Conservation (phyloP, 352 stramenopile species). For the Phytopythium delawarense region DNA sequence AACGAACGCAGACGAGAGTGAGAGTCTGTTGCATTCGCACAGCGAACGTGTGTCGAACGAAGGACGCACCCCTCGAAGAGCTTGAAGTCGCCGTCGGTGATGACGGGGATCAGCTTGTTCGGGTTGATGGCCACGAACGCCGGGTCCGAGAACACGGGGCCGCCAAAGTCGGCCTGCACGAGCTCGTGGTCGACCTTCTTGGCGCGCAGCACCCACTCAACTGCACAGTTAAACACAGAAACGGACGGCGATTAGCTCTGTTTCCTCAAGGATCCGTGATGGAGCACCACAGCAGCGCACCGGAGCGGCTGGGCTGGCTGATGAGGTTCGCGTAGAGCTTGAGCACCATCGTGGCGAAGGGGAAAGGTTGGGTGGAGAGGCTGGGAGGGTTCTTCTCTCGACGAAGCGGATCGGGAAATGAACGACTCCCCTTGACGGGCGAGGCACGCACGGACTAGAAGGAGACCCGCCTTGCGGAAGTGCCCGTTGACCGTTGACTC, state of each 20-base stretch:
- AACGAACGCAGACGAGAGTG: neutral
- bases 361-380: neutral
- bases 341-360: slow-evolving; percentile 27
- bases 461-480: too few species aligned
- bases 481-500: too few species aligned
- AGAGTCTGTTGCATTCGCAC: neutral
- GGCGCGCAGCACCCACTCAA: slow-evolving; percentile 29
- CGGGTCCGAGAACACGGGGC: slow-evolving; percentile 20
- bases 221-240: slow-evolving; percentile 5
- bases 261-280: too few species aligned
- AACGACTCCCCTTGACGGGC: too few species aligned
- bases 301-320: slow-evolving; percentile 43
- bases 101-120: slow-evolving; percentile 27
- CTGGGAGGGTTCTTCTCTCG: neutral
- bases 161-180: slow-evolving; percentile 17
- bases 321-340: slow-evolving; percentile 59
- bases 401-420: neutral
- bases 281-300: neutral
- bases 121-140: slow-evolving; percentile 33
- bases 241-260: too few species aligned
- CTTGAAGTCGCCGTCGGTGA: slow-evolving; percentile 29
- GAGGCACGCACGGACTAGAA: too few species aligned
- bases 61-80: slow-evolving; percentile 22
- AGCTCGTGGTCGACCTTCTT: slow-evolving; percentile 37
- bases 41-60: neutral